These are phyloP conservation scores for Lavandula angustifolia DNA, from an alignment of 257 asterid genomes.

Conservation along the genomic window DNA sequence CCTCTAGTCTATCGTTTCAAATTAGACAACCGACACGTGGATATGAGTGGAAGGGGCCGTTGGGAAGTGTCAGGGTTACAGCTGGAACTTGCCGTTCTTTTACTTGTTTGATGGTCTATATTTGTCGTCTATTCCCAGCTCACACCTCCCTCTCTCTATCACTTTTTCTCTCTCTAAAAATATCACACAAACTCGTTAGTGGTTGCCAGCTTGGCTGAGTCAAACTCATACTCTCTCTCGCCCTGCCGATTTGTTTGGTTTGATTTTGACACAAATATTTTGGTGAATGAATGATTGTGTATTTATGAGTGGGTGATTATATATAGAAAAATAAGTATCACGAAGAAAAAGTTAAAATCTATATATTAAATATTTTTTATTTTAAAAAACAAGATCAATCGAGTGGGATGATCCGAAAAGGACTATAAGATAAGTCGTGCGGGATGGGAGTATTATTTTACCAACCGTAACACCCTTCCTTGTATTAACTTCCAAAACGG, in stretches of 20 bases:
- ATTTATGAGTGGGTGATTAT: too few species aligned
- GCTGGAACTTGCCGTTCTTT: constrained; percentile 49
- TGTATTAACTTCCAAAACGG: constrained; percentile 83
- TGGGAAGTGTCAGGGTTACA: constrained; percentile 56
- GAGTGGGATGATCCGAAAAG: too few species aligned
- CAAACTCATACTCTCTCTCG: too few species aligned
- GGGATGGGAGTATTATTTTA: too few species aligned
- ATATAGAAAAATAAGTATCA: too few species aligned
- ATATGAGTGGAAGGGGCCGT: constrained; percentile 48
- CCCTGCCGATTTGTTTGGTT: too few species aligned
- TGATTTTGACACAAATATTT: too few species aligned
- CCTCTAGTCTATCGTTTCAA: not conserved
- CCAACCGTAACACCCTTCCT: constrained; percentile 32
- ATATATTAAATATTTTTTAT: too few species aligned
- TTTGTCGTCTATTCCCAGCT: constrained; percentile 51
- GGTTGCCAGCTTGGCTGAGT: constrained; percentile 62
- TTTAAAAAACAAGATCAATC: too few species aligned
- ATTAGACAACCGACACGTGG: constrained; percentile 34
- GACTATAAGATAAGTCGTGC: too few species aligned
- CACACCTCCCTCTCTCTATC: constrained; percentile 26
- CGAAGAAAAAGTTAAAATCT: too few species aligned
- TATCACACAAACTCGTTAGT: constrained; percentile 39
- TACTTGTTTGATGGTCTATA: constrained; percentile 33
- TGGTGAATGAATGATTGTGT: too few species aligned
- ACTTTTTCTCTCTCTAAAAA: constrained; percentile 35